phyloP scores from a whole-genome alignment of 495 filamentous ascomycete species.

The Aspergillus asperescens region DNA sequence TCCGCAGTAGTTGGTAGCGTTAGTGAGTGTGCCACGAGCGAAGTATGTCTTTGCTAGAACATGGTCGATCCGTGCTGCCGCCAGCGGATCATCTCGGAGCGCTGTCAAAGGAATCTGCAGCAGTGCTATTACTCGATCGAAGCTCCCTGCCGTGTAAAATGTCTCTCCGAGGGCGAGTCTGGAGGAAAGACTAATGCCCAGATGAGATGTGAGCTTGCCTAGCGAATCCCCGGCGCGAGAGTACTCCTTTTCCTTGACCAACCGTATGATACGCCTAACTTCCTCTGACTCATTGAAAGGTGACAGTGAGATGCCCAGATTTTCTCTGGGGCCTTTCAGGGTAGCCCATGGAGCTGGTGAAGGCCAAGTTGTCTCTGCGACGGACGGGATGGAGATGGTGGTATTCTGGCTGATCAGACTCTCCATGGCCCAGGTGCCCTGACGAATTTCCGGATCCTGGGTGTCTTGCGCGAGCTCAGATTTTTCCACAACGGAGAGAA shows the following conservation, averaged over 20 bases:
- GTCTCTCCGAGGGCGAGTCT: background rate
- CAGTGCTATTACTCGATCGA: background rate
- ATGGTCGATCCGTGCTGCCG: background rate
- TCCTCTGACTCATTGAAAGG: background rate
- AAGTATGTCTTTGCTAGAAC: background rate
- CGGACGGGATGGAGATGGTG: no score
- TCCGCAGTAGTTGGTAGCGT: background rate
- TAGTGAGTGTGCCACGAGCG: no score
- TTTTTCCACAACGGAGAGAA: no score
- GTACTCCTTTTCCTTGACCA: background rate
- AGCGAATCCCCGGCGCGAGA: background rate
- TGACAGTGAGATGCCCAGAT: background rate
- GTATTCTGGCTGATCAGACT: no score
- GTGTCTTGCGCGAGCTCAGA: no score
- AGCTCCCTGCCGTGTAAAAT: background rate
- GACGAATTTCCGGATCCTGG: no score
- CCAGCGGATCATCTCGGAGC: background rate
- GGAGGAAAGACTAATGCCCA: conserved; percentile 26
- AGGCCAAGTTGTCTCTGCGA: no score
- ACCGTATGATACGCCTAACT: background rate
- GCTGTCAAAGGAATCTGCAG: background rate
- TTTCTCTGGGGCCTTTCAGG: no score
- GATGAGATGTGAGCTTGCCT: background rate
- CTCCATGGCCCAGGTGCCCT: no score
- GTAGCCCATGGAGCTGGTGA: no score